A percentile compares a stretch with the other conserved stretches of the same genome.
phyloP scores from a whole-genome alignment of 768 basidiomycete species.

The Psilocybe tampanensis region DNA sequence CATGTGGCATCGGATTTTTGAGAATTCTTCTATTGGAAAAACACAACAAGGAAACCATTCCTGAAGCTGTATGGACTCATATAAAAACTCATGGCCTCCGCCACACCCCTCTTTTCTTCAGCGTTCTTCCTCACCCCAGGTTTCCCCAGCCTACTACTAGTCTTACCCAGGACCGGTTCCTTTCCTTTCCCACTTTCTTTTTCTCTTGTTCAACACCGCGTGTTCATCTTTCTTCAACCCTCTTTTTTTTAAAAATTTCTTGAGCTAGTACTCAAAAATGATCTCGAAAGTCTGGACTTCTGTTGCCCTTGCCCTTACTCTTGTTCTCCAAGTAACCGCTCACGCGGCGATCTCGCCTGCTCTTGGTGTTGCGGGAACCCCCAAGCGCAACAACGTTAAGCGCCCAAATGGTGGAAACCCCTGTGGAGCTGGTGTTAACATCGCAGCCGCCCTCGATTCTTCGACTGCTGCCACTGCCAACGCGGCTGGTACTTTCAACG shows the following conservation, averaged over 20 bases:
- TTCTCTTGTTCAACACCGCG: slow-evolving; percentile 17
- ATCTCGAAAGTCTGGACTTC: slow-evolving; percentile 31
- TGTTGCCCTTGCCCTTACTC: slow-evolving; percentile 31
- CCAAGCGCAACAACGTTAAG: slow-evolving; percentile 35
- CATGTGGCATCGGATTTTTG: slow-evolving; percentile 11
- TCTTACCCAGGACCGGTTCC: slow-evolving; percentile 33
- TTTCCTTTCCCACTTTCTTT: slow-evolving; percentile 16
- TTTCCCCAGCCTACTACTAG: slow-evolving; percentile 18
- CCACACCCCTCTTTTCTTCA: slow-evolving; percentile 5
- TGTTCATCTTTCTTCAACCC: slow-evolving; percentile 12
- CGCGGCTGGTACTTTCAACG: slow-evolving; percentile 44
- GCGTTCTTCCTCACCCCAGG: slow-evolving; percentile 15
- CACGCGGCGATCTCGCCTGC: slow-evolving; percentile 46
- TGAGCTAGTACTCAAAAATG: slow-evolving; percentile 23
- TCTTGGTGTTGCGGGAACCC: slow-evolving; percentile 37
- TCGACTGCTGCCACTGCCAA: slow-evolving; percentile 38
- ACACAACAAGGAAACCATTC: slow-evolving; percentile 5
- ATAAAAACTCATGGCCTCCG: slow-evolving; percentile 9
- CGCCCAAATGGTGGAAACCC: slow-evolving; percentile 31
- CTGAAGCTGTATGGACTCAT: slow-evolving; percentile 1
- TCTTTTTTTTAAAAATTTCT: slow-evolving; percentile 14
- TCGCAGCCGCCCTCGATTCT: slow-evolving; percentile 39
- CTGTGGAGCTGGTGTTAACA: slow-evolving; percentile 43
- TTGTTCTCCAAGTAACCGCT: slow-evolving; percentile 38
- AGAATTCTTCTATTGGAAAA: slow-evolving; percentile 1